A percentile compares a stretch with the other conserved stretches of the same genome.
phyloP scores from a whole-genome alignment of 345 rosid genomes.

The Acer yangbiense region DNA sequence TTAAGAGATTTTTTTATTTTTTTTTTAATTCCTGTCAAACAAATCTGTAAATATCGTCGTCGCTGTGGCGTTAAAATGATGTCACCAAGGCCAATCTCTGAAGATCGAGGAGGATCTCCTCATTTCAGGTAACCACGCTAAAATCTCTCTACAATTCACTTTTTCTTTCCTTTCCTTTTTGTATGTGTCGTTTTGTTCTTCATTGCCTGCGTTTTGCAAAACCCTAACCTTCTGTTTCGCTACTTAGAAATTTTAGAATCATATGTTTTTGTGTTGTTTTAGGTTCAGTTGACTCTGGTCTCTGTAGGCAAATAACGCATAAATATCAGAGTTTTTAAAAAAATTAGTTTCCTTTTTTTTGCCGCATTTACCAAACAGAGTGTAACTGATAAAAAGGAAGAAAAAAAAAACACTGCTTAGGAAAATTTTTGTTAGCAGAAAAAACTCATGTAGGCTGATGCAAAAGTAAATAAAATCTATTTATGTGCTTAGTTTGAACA shows the following conservation, averaged over 20 bases:
- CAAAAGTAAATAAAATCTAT: neutral
- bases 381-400: neutral
- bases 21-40: neutral
- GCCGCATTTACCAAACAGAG: conserved; percentile 14
- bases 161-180: no score
- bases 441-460: neutral
- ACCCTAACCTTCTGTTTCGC: conserved; percentile 27
- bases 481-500: neutral
- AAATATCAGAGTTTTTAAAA: neutral
- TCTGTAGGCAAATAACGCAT: neutral
- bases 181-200: conserved; percentile 1
- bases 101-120: conserved; percentile 81
- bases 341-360: neutral
- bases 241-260: neutral
- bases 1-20: neutral
- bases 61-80: conserved; percentile 42
- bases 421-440: neutral
- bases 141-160: no score
- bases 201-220: conserved; percentile 1
- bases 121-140: conserved; percentile 53
- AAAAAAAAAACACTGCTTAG: neutral
- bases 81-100: conserved; percentile 74
- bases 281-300: neutral
- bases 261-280: neutral
- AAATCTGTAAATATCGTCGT: neutral